A percentile compares a stretch with the other conserved stretches of the same genome.
phyloP scores from a whole-genome alignment of 2,329 filamentous ascomycete genomes.

The Capronia americana region DNA sequence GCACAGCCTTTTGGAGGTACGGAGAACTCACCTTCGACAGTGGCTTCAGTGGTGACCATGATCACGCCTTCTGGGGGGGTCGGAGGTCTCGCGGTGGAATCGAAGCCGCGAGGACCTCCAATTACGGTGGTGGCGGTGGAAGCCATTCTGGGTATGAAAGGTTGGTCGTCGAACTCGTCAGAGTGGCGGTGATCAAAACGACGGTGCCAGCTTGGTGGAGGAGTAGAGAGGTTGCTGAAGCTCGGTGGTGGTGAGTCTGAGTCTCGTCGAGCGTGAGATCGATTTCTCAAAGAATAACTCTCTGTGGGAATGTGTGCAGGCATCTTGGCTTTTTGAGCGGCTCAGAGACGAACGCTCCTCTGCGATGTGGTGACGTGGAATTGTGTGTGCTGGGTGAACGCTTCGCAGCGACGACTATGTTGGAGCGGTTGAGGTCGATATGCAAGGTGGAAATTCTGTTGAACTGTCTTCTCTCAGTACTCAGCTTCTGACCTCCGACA shows the following conservation, averaged over 20 bases:
- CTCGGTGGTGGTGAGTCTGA: neutral
- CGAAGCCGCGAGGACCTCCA: neutral
- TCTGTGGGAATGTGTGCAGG: neutral
- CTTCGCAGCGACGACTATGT: slow-evolving; percentile 8
- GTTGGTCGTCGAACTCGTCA: neutral
- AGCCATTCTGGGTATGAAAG: neutral
- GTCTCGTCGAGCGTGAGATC: neutral
- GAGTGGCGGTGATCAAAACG: neutral
- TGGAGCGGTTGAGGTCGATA: neutral
- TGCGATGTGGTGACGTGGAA: neutral
- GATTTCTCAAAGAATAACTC: neutral
- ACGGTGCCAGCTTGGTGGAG: no score
- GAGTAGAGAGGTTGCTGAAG: no score
- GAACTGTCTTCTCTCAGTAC: no score
- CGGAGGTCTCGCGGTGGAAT: neutral
- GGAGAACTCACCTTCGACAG: slow-evolving; percentile 13
- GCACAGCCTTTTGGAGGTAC: neutral
- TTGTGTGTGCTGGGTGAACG: slow-evolving; percentile 1
- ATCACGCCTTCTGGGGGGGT: slow-evolving; percentile 20
- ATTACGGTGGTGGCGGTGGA: slow-evolving; percentile 4
- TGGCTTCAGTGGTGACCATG: slow-evolving; percentile 13
- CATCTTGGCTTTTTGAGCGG: slow-evolving; percentile 1
- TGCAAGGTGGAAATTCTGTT: neutral
- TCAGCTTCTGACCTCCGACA: no score
- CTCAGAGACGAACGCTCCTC: slow-evolving; percentile 1